Conservation (phyloP, 352 stramenopile species). For the Pseudoperonospora humuli region DNA sequence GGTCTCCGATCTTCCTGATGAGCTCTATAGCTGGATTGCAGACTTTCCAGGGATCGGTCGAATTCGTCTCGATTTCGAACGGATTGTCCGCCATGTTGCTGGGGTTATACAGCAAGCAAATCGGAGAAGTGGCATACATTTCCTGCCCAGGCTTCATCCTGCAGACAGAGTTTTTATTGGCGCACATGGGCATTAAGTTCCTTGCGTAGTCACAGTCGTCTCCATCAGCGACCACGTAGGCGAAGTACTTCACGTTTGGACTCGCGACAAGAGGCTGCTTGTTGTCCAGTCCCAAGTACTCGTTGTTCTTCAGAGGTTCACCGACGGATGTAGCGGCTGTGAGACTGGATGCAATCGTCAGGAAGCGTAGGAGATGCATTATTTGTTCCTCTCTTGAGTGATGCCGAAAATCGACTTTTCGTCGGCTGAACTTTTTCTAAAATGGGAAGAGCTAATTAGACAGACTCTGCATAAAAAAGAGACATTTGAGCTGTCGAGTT, state of each 20-base stretch:
- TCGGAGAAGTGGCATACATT: slow-evolving; percentile 27
- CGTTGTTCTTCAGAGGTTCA: no score
- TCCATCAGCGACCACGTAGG: slow-evolving; percentile 30
- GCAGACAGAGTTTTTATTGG: slow-evolving; percentile 36
- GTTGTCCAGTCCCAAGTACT: no score
- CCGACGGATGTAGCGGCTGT: no score
- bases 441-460: no score
- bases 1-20: slow-evolving; percentile 20
- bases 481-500: no score
- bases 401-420: no score
- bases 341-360: no score
- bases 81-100: slow-evolving; percentile 25
- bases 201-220: slow-evolving; percentile 19
- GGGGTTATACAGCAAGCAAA: slow-evolving; percentile 32
- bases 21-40: slow-evolving; percentile 26
- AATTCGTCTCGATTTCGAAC: slow-evolving; percentile 25
- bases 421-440: no score
- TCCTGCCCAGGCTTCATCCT: slow-evolving; percentile 37
- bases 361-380: no score
- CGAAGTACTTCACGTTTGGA: slow-evolving; percentile 14
- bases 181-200: slow-evolving; percentile 32
- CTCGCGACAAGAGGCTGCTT: no score
- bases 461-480: no score
- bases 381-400: no score
- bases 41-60: slow-evolving; percentile 22